A percentile compares a stretch with the other conserved stretches of the same genome.
Evolutionary conservation across 441 rosid species (phyloP).

Genomic region (Eruca vesicaria): DNA sequence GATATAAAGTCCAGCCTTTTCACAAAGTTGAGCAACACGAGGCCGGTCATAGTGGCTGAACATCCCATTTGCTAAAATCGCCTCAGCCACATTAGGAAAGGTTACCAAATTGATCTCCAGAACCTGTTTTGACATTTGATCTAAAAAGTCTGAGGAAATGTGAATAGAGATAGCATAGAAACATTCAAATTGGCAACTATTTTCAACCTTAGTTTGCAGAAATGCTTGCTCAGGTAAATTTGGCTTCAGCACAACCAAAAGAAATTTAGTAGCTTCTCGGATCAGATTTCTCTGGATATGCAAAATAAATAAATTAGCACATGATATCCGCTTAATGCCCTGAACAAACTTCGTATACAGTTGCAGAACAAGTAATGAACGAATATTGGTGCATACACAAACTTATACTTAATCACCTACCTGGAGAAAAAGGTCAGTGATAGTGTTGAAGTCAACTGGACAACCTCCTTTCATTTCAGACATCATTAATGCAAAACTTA

Average conservation of each 20-base stretch:
- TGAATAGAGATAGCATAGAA: conserved; percentile 1
- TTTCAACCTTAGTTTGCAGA: conserved; percentile 89
- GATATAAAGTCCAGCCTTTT: conserved; percentile 92
- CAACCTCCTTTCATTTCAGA: conserved; percentile 99
- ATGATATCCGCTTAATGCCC: conserved; percentile 1
- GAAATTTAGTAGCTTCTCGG: conserved; percentile 99
- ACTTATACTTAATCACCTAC: conserved; percentile 34
- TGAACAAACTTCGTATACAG: too few relatives aligned
- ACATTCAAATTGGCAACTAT: conserved; percentile 21
- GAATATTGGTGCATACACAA: not conserved
- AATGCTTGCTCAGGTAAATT: conserved; percentile 92
- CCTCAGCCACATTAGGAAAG: conserved; percentile 98
- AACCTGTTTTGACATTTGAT: conserved; percentile 53
- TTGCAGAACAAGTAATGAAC: too few relatives aligned
- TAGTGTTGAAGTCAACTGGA: conserved; percentile 96
- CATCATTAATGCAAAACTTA: conserved; percentile 99
- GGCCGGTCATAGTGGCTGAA: conserved; percentile 98
- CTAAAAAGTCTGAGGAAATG: conserved; percentile 27
- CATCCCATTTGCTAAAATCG: conserved; percentile 99
- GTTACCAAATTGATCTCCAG: conserved; percentile 98
- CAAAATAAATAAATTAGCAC: conserved; percentile 14
- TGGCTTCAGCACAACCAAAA: conserved; percentile 97
- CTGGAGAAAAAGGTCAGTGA: conserved; percentile 99
- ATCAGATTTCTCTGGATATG: conserved; percentile 84
- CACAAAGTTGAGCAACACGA: conserved; percentile 97